phyloP scores from a whole-genome alignment of 768 basidiomycete species.

The Pleurotus tuber-regium region DNA sequence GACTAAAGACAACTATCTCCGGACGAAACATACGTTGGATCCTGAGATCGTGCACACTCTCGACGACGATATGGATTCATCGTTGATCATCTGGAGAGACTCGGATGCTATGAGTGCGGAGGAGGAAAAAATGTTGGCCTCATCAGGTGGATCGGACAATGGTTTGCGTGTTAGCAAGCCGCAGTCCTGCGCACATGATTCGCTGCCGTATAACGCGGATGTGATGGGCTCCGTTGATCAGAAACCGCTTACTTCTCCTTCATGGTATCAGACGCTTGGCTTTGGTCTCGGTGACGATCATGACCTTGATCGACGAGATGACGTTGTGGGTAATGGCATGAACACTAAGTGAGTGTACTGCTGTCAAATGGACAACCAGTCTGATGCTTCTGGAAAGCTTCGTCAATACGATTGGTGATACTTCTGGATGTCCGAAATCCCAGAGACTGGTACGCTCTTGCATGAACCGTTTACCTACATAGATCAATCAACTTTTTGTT shows the following conservation, averaged over 20 bases:
- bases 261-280: constrained; percentile 41
- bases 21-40: constrained; percentile 56
- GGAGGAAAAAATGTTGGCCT: constrained; percentile 40
- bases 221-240: constrained; percentile 49
- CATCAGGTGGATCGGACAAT: constrained; percentile 16
- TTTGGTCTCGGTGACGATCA: constrained; percentile 27
- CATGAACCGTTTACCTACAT: too few relatives aligned
- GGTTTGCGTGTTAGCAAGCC: constrained; percentile 20
- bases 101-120: constrained; percentile 55
- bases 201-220: constrained; percentile 63
- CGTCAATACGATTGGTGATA: constrained; percentile 62
- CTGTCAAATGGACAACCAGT: constrained; percentile 6
- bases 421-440: constrained; percentile 65
- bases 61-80: constrained; percentile 35
- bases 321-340: constrained; percentile 51
- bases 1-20: constrained; percentile 68
- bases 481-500: too few relatives aligned
- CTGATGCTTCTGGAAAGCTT: constrained; percentile 46
- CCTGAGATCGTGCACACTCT: constrained; percentile 39
- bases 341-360: constrained; percentile 47
- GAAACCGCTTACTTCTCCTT: constrained; percentile 21
- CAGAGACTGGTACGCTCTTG: constrained; percentile 68
- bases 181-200: constrained; percentile 69
- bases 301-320: constrained; percentile 49
- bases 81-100: constrained; percentile 75